Conservation (phyloP, 192 early-diverging fungal genomes). For the Gonapodya prolifera region DNA sequence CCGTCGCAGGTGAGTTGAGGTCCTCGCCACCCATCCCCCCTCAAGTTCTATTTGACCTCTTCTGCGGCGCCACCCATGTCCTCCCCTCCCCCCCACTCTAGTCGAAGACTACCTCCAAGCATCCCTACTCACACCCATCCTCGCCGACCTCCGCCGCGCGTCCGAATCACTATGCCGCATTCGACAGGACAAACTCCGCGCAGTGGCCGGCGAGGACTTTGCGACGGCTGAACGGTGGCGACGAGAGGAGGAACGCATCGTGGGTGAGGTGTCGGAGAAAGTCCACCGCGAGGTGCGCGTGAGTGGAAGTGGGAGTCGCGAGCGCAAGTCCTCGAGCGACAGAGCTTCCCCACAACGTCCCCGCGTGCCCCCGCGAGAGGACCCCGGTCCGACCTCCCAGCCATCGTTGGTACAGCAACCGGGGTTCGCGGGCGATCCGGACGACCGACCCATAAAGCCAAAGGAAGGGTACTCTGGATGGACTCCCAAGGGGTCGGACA, state of each 20-base stretch:
- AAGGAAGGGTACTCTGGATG: background rate
- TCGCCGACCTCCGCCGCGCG: background rate
- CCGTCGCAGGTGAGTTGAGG: background rate
- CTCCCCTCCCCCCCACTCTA: background rate
- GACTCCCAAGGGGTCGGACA: background rate
- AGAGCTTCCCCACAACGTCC: background rate
- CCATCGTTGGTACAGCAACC: no score
- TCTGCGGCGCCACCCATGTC: no score
- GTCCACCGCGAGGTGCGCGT: background rate
- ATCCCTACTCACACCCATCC: background rate
- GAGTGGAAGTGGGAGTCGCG: background rate
- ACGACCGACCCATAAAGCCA: background rate
- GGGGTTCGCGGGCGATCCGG: background rate
- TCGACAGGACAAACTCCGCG: background rate
- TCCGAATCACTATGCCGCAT: background rate
- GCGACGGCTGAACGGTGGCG: background rate
- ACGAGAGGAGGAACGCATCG: background rate
- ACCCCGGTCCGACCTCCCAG: no score
- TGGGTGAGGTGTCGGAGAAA: background rate
- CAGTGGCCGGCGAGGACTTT: background rate
- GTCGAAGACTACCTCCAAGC: background rate
- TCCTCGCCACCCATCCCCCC: background rate
- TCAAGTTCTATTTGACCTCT: no score
- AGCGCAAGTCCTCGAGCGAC: background rate
- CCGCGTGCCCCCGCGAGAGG: no score